Conservation (phyloP, 1,284 basidiomycete species). For the Waitea zeae region DNA sequence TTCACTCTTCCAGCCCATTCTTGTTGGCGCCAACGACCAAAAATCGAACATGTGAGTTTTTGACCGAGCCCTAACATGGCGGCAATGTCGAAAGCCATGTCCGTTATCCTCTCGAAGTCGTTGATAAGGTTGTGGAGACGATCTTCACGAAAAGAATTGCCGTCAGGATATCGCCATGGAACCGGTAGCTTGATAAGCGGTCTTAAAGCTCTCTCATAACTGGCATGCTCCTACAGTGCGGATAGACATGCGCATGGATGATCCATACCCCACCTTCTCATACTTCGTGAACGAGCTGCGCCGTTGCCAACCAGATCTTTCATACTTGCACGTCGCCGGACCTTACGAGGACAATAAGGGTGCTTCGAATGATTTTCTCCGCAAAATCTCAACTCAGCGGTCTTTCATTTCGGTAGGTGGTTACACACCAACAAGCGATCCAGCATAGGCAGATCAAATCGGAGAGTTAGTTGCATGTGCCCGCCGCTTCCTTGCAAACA, state of each 20-base stretch:
- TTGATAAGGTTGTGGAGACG: constrained; percentile 20
- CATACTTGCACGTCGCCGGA: constrained; percentile 42
- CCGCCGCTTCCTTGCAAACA: constrained; percentile 22
- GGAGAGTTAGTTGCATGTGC: constrained; percentile 21
- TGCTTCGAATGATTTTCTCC: constrained; percentile 8
- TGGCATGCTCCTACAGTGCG: no score
- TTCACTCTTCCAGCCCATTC: constrained; percentile 29
- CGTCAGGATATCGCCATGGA: constrained; percentile 25
- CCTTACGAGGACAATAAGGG: constrained; percentile 11
- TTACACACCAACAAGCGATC: constrained; percentile 5
- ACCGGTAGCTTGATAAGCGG: not conserved
- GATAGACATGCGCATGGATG: constrained; percentile 18
- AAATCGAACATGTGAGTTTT: constrained; percentile 36
- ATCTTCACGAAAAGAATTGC: constrained; percentile 23
- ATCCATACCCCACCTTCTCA: constrained; percentile 23
- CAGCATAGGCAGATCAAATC: constrained; percentile 8
- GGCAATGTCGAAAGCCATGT: constrained; percentile 35
- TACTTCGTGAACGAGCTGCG: constrained; percentile 17
- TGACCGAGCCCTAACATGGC: no score
- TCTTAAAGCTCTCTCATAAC: not conserved
- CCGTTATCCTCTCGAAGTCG: constrained; percentile 28
- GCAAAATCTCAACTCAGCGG: constrained; percentile 7
- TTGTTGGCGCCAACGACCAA: constrained; percentile 27
- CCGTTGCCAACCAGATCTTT: constrained; percentile 24
- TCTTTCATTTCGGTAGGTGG: constrained; percentile 17